These are phyloP conservation scores for Torrubiella hemipterigena DNA, from an alignment of 2,329 filamentous ascomycete species.

Conservation along the genomic window DNA sequence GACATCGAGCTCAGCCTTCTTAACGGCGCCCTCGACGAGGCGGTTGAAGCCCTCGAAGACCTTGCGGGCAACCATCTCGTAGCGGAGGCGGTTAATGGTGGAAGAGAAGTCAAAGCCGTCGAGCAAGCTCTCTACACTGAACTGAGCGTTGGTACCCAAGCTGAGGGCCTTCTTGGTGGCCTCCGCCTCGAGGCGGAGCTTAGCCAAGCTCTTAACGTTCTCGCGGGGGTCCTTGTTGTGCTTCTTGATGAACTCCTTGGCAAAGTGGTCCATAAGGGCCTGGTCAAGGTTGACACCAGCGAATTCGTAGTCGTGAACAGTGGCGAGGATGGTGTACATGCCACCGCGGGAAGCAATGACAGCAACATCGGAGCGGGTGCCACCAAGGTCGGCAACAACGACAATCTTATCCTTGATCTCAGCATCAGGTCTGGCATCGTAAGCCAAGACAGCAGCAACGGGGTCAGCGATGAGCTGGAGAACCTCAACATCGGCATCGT, in stretches of 20 bases:
- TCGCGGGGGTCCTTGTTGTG: slow-evolving; percentile 78
- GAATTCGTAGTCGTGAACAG: slow-evolving; percentile 90
- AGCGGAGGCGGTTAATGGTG: slow-evolving; percentile 86
- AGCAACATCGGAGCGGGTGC: slow-evolving; percentile 82
- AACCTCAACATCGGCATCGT: slow-evolving; percentile 72
- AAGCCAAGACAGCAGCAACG: slow-evolving; percentile 76
- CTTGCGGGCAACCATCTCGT: slow-evolving; percentile 79
- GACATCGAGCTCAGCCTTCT: slow-evolving; percentile 86
- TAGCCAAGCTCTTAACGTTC: slow-evolving; percentile 72
- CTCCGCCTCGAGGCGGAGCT: slow-evolving; percentile 86
- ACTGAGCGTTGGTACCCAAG: slow-evolving; percentile 75
- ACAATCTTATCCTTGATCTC: slow-evolving; percentile 73
- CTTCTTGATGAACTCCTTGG: slow-evolving; percentile 98
- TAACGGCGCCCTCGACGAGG: slow-evolving; percentile 70
- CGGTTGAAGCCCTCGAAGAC: slow-evolving; percentile 81
- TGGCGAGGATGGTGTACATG: slow-evolving; percentile 91
- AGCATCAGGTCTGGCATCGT: slow-evolving; percentile 73
- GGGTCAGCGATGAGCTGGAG: slow-evolving; percentile 91
- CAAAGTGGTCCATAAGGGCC: slow-evolving; percentile 88
- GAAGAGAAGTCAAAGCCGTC: slow-evolving; percentile 85
- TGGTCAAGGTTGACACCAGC: slow-evolving; percentile 78
- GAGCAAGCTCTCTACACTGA: slow-evolving; percentile 84
- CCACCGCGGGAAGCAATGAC: slow-evolving; percentile 85
- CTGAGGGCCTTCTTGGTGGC: slow-evolving; percentile 84
- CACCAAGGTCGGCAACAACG: slow-evolving; percentile 85